Percentiles rank a stretch among this genome's conserved stretches.
Evolutionary conservation across 257 asterid species (phyloP).

Genomic region (Cordia subcordata): DNA sequence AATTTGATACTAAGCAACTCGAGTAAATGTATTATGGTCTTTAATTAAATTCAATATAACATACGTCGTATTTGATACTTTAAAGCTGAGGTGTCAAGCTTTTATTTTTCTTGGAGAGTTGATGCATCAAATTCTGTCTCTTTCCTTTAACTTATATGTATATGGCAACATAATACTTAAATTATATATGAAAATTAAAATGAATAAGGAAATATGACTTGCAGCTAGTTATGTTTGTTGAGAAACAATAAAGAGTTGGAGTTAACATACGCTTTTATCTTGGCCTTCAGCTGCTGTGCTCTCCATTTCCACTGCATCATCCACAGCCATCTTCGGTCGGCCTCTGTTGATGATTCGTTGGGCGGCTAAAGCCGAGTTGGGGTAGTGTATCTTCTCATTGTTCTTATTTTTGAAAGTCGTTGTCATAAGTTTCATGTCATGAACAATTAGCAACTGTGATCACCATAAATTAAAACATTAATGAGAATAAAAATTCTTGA

Average conservation of each 20-base stretch:
- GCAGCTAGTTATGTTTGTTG: no score
- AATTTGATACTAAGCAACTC: no score
- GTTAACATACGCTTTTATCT: constrained; percentile 48
- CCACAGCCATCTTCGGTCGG: constrained; percentile 79
- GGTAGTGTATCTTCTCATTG: constrained; percentile 25
- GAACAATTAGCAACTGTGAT: constrained; percentile 29
- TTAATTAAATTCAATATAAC: no score
- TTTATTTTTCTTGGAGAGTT: no score
- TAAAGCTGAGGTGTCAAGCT: no score
- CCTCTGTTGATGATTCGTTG: constrained; percentile 38
- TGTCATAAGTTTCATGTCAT: constrained; percentile 27
- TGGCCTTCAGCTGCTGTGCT: constrained; percentile 43
- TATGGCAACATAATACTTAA: no score
- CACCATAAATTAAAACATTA: neutral
- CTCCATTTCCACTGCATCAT: constrained; percentile 48
- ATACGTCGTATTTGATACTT: no score
- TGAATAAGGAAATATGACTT: no score
- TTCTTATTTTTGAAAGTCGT: constrained; percentile 20
- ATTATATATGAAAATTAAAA: no score
- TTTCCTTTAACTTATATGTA: no score
- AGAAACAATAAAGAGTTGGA: constrained; percentile 1
- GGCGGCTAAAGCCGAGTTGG: constrained; percentile 19
- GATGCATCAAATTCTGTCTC: no score
- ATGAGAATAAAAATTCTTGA: neutral
- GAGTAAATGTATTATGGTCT: no score